These are phyloP conservation scores for Zymoseptoria brevis DNA, from an alignment of 2,329 filamentous ascomycete species.

Conservation along the genomic window DNA sequence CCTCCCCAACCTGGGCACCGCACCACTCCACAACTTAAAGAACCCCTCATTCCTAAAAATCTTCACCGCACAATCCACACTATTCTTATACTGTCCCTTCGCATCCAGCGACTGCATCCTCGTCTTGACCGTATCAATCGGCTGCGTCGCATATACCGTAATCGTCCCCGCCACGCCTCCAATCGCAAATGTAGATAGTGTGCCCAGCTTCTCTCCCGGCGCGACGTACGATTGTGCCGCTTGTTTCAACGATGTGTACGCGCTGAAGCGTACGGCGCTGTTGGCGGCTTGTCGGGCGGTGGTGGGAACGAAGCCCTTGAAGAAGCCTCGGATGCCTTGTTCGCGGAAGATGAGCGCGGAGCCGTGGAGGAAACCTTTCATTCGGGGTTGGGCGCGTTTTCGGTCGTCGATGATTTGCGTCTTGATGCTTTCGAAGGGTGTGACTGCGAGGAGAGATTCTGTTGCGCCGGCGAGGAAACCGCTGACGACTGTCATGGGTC, in stretches of 20 bases:
- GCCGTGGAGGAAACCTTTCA: conserved; percentile 88
- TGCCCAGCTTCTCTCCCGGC: conserved; percentile 88
- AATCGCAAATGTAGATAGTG: conserved; percentile 79
- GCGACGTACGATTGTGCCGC: conserved; percentile 86
- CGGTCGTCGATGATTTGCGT: conserved; percentile 96
- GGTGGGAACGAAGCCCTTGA: conserved; percentile 92
- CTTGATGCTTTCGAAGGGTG: conserved; percentile 96
- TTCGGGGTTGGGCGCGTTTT: conserved; percentile 73
- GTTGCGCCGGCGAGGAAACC: conserved; percentile 93
- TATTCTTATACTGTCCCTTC: conserved; percentile 72
- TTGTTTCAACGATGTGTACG: conserved; percentile 90
- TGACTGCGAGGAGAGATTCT: conserved; percentile 87
- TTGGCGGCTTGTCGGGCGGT: conserved; percentile 93
- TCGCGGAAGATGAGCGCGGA: conserved; percentile 80
- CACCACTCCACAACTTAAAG: conserved; percentile 88
- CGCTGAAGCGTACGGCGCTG: conserved; percentile 81
- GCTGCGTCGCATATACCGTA: conserved; percentile 68
- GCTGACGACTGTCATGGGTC: conserved; percentile 82
- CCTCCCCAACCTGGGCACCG: conserved; percentile 73
- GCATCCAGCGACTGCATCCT: conserved; percentile 94
- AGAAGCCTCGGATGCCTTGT: conserved; percentile 82
- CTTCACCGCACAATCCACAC: conserved; percentile 68
- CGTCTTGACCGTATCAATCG: conserved; percentile 91
- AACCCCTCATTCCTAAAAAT: conserved; percentile 88
- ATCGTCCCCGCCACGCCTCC: conserved; percentile 83